These are phyloP conservation scores for Boletus rubroflammeus DNA, from an alignment of 768 basidiomycete genomes.

Conservation along the genomic window DNA sequence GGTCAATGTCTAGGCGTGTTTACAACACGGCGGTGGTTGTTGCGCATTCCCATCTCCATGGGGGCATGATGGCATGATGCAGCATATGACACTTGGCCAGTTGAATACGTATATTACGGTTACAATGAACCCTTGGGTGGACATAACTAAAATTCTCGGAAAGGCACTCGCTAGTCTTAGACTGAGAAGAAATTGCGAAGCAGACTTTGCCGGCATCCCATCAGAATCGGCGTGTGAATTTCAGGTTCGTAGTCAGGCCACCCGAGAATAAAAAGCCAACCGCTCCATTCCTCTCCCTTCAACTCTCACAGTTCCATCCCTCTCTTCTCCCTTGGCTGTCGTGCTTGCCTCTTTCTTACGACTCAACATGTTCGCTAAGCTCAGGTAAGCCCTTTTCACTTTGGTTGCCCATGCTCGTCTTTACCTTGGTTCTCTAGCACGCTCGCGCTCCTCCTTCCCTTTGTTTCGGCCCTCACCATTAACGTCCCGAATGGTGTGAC, in stretches of 20 bases:
- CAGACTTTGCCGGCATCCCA: slow-evolving; percentile 21
- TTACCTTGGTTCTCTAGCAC: slow-evolving; percentile 27
- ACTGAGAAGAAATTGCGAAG: slow-evolving; percentile 11
- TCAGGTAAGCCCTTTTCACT: slow-evolving; percentile 35
- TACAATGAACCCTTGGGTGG: slow-evolving; percentile 1
- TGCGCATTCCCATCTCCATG: slow-evolving; percentile 8
- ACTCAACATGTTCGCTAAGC: slow-evolving; percentile 48
- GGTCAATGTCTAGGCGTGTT: background rate
- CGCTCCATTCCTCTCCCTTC: background rate
- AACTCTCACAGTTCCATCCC: slow-evolving; percentile 21
- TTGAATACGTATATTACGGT: slow-evolving; percentile 12
- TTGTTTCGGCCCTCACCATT: slow-evolving; percentile 45
- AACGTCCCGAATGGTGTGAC: slow-evolving; percentile 33
- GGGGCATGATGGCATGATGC: background rate
- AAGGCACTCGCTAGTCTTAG: background rate
- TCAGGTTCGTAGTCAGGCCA: slow-evolving; percentile 4
- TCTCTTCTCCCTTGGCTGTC: slow-evolving; percentile 2
- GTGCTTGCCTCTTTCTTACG: slow-evolving; percentile 8
- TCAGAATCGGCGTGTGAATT: slow-evolving; percentile 21
- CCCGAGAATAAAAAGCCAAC: slow-evolving; percentile 22
- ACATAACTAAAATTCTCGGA: slow-evolving; percentile 11
- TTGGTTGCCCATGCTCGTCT: background rate
- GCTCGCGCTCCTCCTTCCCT: slow-evolving; percentile 43
- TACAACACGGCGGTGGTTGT: background rate
- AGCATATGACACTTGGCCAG: background rate